Base-by-base conservation (phyloP, 169 alveolate genomes). In the Plasmodium ovale region DNA sequence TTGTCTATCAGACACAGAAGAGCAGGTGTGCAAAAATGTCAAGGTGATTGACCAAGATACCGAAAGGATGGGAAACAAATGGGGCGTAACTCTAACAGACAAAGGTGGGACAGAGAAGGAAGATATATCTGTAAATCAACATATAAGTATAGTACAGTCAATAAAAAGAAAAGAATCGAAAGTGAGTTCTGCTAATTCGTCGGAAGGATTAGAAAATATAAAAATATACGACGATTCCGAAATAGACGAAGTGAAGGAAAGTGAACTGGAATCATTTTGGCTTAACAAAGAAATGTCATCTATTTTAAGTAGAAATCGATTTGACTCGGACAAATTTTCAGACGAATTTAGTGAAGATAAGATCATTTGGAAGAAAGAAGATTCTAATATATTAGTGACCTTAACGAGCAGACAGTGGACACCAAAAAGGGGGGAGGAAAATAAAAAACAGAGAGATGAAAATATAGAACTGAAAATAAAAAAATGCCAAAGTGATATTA, bases 181-280 rank as follows among this genome's bases (percentile, higher is more conserved):
- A 44, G 25, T 39, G 4, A 37, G n/a, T 49, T 27, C 23, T 21
- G 59, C 88, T 35, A 56, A 53, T 2, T 60, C 33, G 23, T 60
- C 77, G 49, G 58, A 77, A 25, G 59, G 62, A n/a, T 77, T 77
- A 60, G 27, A 16, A 29, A 56, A 77, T 60, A 77, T 77, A 62
- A 77, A 77, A 77, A 77, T 77, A 62, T 77, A 77, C 56, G 88
- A 77, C 42, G 88, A 77, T 39, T 77, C 88, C 12, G 88, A 77
- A 77, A 77, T 77, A 60, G 88, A 77, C 37, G 88, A 77, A 23
- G 35, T 56, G 27, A 44, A 77, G 25, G 71, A 77, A 19, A 77
- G 56, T 42, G 88, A 77, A 27, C 33, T 62, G 14, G 88, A 77
- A 6, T 33, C 49, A 6, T 77, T 77, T 47, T 77, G 88, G 88